phyloP scores from a whole-genome alignment of 768 basidiomycete genomes.

The Russula sp. region DNA sequence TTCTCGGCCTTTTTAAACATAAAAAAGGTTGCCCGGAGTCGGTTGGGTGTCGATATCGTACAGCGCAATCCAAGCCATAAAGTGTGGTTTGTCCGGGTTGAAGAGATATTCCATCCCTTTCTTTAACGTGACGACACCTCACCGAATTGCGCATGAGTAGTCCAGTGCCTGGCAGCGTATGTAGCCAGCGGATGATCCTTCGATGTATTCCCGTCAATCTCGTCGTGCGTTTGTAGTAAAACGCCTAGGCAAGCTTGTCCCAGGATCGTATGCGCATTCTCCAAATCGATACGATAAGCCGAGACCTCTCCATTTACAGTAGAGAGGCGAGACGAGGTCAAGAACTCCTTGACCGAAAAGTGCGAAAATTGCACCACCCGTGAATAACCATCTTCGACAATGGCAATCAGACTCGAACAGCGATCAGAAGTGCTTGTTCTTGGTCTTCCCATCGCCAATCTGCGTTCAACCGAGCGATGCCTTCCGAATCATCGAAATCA shows the following conservation, averaged over 20 bases:
- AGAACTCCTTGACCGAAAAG: slow-evolving; percentile 1
- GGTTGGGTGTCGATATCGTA: not conserved
- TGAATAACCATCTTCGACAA: no score
- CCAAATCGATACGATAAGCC: no score
- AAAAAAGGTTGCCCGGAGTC: not conserved
- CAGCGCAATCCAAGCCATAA: not conserved
- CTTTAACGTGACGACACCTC: not conserved
- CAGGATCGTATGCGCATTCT: slow-evolving; percentile 1
- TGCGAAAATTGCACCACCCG: slow-evolving; percentile 1
- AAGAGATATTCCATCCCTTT: not conserved
- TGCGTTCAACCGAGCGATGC: no score
- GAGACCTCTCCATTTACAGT: not conserved
- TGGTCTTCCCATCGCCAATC: no score
- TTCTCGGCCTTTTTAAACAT: no score
- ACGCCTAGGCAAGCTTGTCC: not conserved
- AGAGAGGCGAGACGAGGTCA: not conserved
- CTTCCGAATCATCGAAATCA: no score
- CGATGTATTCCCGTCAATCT: not conserved
- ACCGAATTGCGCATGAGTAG: not conserved
- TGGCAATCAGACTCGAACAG: no score
- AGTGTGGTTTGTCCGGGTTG: not conserved
- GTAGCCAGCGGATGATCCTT: not conserved
- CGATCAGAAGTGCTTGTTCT: no score
- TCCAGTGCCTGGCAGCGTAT: not conserved
- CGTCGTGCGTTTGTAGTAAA: not conserved